Evolutionary conservation across 371 early-diverging fungal species (phyloP).

Genomic region (Mortierella sp.): DNA sequence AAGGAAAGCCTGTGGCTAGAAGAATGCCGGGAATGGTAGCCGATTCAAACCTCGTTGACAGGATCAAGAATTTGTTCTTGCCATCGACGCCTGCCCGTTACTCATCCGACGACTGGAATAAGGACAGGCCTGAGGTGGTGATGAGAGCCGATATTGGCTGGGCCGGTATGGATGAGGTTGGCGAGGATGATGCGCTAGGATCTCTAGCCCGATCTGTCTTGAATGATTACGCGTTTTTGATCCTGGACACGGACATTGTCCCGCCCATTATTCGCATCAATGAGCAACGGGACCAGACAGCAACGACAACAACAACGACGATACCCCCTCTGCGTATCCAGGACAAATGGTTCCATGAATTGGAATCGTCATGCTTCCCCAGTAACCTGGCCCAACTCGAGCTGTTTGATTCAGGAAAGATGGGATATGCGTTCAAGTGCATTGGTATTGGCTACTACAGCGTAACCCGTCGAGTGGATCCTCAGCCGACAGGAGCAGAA

Average conservation of each 20-base stretch:
- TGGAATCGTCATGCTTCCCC: conserved; percentile 58
- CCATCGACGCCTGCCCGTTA: neutral
- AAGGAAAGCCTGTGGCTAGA: conserved; percentile 12
- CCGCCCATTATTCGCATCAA: conserved; percentile 41
- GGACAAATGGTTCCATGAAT: conserved; percentile 36
- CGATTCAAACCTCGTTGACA: conserved; percentile 5
- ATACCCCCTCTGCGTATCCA: conserved; percentile 8
- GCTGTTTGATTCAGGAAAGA: conserved; percentile 55
- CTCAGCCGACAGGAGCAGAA: conserved; percentile 3
- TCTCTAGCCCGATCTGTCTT: conserved; percentile 61
- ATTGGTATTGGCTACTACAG: conserved; percentile 66
- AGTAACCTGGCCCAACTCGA: conserved; percentile 47
- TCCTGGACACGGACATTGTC: conserved; percentile 59
- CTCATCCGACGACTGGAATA: conserved; percentile 10
- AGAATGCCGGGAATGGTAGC: neutral
- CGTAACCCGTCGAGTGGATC: conserved; percentile 57
- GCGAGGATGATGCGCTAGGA: conserved; percentile 43
- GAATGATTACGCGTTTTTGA: conserved; percentile 62
- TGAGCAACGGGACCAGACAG: neutral
- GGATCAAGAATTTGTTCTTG: conserved; percentile 7
- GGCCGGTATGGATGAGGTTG: conserved; percentile 49
- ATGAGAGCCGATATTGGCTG: conserved; percentile 49
- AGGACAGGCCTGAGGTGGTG: conserved; percentile 2
- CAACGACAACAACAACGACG: neutral
- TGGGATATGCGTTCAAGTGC: conserved; percentile 69